A percentile compares a stretch with the other conserved stretches of the same genome.
Evolutionary conservation across 306 rosid genomes (phyloP).

Genomic region (Ceratonia siliqua): DNA sequence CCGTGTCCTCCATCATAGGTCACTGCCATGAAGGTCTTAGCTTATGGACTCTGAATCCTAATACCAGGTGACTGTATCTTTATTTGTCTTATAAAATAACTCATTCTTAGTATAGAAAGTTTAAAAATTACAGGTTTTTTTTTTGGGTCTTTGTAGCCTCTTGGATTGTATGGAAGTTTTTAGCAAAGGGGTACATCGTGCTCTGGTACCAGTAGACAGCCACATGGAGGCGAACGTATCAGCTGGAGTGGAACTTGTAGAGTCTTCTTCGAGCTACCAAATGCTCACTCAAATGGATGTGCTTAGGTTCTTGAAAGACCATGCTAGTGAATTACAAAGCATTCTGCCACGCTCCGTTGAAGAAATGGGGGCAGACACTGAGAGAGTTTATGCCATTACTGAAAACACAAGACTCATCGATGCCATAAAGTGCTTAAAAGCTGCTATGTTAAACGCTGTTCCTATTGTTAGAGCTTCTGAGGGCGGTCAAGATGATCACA

Average conservation of each 20-base stretch:
- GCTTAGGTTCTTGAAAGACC: conserved; percentile 56
- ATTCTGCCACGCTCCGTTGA: conserved; percentile 40
- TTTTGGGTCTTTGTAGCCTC: conserved; percentile 43
- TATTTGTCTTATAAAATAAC: too few relatives aligned
- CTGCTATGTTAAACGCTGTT: conserved; percentile 70
- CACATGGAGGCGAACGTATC: conserved; percentile 42
- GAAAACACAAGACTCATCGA: conserved; percentile 62
- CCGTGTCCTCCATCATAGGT: conserved; percentile 74
- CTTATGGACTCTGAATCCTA: conserved; percentile 85
- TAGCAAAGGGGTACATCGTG: conserved; percentile 91
- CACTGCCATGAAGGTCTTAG: conserved; percentile 75
- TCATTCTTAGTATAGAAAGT: too few relatives aligned
- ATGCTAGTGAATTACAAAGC: conserved; percentile 30
- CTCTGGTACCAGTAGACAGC: conserved; percentile 72
- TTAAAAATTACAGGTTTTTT: not conserved
- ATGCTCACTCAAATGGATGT: conserved; percentile 90
- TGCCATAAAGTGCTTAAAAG: conserved; percentile 72
- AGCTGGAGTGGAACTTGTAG: conserved; percentile 66
- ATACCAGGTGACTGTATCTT: conserved; percentile 56
- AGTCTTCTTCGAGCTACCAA: conserved; percentile 65
- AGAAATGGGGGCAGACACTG: conserved; percentile 61
- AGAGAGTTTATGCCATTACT: conserved; percentile 67
- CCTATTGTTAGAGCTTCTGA: conserved; percentile 63
- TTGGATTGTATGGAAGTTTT: conserved; percentile 92
- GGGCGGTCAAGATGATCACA: conserved; percentile 53